Conservation (phyloP, 768 basidiomycete genomes). For the Dioszegia hungarica region DNA sequence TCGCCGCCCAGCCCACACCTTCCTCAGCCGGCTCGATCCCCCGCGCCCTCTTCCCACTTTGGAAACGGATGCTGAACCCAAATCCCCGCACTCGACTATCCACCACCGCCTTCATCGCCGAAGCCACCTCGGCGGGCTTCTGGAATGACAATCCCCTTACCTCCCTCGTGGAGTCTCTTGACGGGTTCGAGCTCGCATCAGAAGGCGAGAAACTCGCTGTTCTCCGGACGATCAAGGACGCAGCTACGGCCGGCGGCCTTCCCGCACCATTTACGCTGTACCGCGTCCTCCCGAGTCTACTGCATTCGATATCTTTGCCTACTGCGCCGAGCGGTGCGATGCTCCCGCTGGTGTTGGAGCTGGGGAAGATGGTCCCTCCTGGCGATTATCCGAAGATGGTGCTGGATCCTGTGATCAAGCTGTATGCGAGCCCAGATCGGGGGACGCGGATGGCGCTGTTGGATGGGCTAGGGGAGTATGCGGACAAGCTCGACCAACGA, state of each 20-base stretch:
- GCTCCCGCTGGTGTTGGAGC: constrained; percentile 74
- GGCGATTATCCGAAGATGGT: constrained; percentile 62
- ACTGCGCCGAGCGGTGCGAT: constrained; percentile 58
- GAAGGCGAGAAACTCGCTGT: constrained; percentile 74
- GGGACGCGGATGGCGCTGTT: constrained; percentile 90
- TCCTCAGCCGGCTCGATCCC: constrained; percentile 76
- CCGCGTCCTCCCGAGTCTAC: constrained; percentile 79
- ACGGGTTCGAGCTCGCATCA: constrained; percentile 72
- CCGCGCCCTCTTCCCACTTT: constrained; percentile 64
- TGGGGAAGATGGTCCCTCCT: constrained; percentile 66
- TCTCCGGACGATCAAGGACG: constrained; percentile 70
- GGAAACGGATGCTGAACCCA: constrained; percentile 85
- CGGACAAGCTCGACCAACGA: constrained; percentile 79
- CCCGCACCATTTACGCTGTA: constrained; percentile 79
- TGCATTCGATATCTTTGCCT: constrained; percentile 47
- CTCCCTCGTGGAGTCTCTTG: constrained; percentile 75
- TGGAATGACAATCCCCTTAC: constrained; percentile 77
- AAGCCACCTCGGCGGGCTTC: constrained; percentile 60
- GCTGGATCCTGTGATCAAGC: constrained; percentile 70
- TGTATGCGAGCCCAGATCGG: constrained; percentile 84
- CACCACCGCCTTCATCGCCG: constrained; percentile 70
- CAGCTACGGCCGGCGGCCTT: constrained; percentile 62
- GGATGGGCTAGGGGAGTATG: constrained; percentile 76
- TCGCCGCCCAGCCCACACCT: constrained; percentile 70
- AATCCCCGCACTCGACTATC: constrained; percentile 74